Percentiles rank a stretch among this genome's conserved stretches.
Conservation (phyloP, 176 grass and related monocot genomes). For the Oryza coarctata region DNA sequence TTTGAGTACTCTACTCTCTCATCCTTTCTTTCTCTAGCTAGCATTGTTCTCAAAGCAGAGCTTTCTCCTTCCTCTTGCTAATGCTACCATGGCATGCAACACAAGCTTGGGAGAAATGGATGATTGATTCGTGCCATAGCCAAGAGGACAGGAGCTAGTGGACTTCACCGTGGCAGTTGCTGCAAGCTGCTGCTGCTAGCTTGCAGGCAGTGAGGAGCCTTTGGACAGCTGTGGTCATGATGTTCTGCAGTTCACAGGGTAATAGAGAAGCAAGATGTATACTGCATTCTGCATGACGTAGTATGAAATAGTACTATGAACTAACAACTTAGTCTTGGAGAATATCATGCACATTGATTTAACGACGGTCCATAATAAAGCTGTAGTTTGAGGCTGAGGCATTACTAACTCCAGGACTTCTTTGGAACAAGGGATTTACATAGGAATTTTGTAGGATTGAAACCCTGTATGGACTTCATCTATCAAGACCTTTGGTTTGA, state of each 20-base stretch:
- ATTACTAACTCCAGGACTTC: too few relatives aligned
- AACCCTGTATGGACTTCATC: too few relatives aligned
- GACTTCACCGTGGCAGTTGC: conserved; percentile 1
- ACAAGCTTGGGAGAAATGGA: background rate
- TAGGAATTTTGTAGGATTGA: too few relatives aligned
- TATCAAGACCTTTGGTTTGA: too few relatives aligned
- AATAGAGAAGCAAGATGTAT: background rate
- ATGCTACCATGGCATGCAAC: background rate
- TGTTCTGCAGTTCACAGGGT: background rate
- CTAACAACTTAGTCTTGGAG: background rate
- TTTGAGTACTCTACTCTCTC: background rate
- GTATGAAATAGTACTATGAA: background rate
- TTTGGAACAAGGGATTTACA: too few relatives aligned
- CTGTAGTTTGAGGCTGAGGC: too few relatives aligned
- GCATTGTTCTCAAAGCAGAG: background rate
- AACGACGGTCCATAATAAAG: too few relatives aligned
- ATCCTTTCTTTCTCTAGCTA: background rate
- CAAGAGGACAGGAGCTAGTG: background rate
- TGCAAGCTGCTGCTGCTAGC: background rate
- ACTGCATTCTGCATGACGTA: background rate
- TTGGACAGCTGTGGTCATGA: background rate
- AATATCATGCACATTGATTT: background rate
- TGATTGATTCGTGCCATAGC: background rate
- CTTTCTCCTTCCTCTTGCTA: background rate
- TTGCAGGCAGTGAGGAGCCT: background rate